These are phyloP conservation scores for Yamadazyma spencermartinsiae DNA, from an alignment of 1,139 yeast species.

Conservation along the genomic window DNA sequence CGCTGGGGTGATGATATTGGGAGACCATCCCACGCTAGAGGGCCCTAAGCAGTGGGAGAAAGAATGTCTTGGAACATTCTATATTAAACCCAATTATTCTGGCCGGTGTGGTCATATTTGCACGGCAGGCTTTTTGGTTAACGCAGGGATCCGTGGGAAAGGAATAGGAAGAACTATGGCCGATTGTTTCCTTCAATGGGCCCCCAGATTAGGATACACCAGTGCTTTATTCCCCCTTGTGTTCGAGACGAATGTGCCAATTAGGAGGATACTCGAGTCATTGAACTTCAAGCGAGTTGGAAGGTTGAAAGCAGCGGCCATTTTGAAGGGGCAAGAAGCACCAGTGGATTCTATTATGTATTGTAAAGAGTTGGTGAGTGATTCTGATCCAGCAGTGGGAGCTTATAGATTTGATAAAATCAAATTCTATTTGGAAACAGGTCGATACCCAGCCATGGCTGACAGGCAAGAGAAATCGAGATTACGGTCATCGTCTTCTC, in stretches of 20 bases:
- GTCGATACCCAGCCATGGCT: conserved; percentile 80
- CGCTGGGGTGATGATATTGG: conserved; percentile 84
- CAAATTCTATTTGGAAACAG: conserved; percentile 76
- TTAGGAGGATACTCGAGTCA: conserved; percentile 77
- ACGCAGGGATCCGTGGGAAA: conserved; percentile 89
- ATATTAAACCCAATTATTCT: conserved; percentile 84
- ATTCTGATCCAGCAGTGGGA: conserved; percentile 51
- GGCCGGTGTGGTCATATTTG: conserved; percentile 94
- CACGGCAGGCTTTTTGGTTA: conserved; percentile 84
- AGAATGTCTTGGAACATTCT: conserved; percentile 84
- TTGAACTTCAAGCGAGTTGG: conserved; percentile 78
- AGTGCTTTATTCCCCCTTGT: conserved; percentile 82
- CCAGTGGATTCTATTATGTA: conserved; percentile 83
- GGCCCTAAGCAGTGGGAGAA: conserved; percentile 80
- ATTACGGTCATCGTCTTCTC: conserved; percentile 77
- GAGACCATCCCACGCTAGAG: conserved; percentile 61
- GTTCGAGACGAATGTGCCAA: conserved; percentile 84
- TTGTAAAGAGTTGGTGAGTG: conserved; percentile 55
- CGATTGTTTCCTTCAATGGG: conserved; percentile 87
- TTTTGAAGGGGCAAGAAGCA: conserved; percentile 76
- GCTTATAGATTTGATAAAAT: conserved; percentile 75
- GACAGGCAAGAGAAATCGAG: conserved; percentile 84
- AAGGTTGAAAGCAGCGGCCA: conserved; percentile 79
- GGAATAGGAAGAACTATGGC: conserved; percentile 87
- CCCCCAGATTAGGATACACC: conserved; percentile 83